Percentiles rank a stretch among this genome's conserved stretches.
These are phyloP conservation scores for Baeospora myosura DNA, from an alignment of 1,284 basidiomycete genomes.

Conservation along the genomic window DNA sequence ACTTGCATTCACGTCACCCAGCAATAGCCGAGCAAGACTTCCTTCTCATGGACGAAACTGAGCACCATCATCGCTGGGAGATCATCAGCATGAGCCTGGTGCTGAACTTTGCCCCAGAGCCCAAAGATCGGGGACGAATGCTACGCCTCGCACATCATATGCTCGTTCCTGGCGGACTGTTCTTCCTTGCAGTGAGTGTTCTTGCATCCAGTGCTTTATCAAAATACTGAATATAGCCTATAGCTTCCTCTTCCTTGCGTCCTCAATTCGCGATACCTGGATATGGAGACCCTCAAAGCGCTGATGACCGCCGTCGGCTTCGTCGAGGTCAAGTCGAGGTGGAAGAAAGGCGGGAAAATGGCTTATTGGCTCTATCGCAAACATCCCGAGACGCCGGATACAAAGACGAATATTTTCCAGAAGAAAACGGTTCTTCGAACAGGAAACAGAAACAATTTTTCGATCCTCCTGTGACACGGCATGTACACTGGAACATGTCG, in stretches of 20 bases:
- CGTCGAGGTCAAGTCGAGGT: slow-evolving; percentile 46
- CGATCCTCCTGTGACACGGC: slow-evolving; percentile 41
- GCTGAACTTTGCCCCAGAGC: slow-evolving; percentile 79
- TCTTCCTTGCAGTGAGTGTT: slow-evolving; percentile 67
- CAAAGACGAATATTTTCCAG: slow-evolving; percentile 29
- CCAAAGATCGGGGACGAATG: slow-evolving; percentile 74
- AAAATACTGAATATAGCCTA: slow-evolving; percentile 2
- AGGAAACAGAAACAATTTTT: slow-evolving; percentile 78
- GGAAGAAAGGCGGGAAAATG: slow-evolving; percentile 67
- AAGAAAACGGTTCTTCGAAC: slow-evolving; percentile 56
- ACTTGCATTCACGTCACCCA: slow-evolving; percentile 75
- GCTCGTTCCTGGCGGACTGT: slow-evolving; percentile 44
- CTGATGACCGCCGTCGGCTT: slow-evolving; percentile 68
- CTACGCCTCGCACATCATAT: slow-evolving; percentile 57
- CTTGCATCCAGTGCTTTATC: slow-evolving; percentile 1
- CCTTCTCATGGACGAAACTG: slow-evolving; percentile 45
- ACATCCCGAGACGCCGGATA: slow-evolving; percentile 11
- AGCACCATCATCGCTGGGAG: slow-evolving; percentile 58
- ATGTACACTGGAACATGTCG: too few relatives aligned
- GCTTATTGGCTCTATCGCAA: slow-evolving; percentile 67
- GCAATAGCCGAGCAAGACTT: slow-evolving; percentile 79
- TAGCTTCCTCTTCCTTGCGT: slow-evolving; percentile 80
- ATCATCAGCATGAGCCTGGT: slow-evolving; percentile 79
- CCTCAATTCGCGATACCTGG: slow-evolving; percentile 75
- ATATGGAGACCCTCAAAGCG: slow-evolving; percentile 44